These are phyloP conservation scores for Pistacia atlantica DNA, from an alignment of 345 rosid genomes.

Conservation along the genomic window DNA sequence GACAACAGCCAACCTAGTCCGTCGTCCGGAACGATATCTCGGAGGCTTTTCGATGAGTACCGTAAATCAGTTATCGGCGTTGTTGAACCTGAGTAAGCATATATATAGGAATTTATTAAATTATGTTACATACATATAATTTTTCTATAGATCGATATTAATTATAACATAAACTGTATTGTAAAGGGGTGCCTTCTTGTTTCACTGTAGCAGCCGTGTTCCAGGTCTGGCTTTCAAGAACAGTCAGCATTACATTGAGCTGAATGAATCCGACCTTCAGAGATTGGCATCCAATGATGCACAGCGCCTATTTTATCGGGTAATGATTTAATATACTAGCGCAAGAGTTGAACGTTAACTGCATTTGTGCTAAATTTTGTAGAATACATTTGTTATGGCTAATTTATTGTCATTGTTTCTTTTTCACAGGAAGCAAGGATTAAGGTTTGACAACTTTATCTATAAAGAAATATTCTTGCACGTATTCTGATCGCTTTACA, in stretches of 20 bases:
- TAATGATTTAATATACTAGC: constrained; percentile 19
- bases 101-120: background rate
- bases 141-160: background rate
- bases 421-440: constrained; percentile 76
- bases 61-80: constrained; percentile 34
- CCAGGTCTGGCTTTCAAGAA: constrained; percentile 76
- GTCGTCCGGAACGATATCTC: constrained; percentile 47
- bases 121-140: background rate
- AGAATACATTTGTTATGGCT: background rate
- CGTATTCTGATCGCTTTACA: background rate
- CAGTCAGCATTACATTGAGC: constrained; percentile 52
- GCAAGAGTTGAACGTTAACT: background rate
- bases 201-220: constrained; percentile 37
- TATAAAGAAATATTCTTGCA: background rate
- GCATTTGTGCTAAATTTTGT: background rate
- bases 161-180: background rate
- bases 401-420: constrained; percentile 12
- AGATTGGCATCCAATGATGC: constrained; percentile 36
- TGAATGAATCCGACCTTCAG: constrained; percentile 44
- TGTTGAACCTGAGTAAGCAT: constrained; percentile 36
- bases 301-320: constrained; percentile 74
- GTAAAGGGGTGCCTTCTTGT: background rate
- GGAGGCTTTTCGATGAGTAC: constrained; percentile 53
- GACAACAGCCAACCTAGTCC: constrained; percentile 37
- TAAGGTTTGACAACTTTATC: constrained; percentile 50